Conservation (phyloP, 2,329 filamentous ascomycete genomes). For the Diaporthe amygdali region DNA sequence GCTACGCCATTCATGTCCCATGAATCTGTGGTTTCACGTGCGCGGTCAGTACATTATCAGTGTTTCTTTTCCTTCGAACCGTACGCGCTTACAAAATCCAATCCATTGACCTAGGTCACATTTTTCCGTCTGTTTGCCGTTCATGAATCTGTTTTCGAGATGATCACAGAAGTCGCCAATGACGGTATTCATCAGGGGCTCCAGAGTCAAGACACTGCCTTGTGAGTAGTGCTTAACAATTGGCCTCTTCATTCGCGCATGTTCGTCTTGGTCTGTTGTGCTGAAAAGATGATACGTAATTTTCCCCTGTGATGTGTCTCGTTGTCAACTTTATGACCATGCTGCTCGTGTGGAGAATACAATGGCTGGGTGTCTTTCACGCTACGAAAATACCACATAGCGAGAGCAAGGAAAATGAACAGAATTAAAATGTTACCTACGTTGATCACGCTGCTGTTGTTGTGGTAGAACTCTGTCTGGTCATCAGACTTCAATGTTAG, state of each 20-base stretch:
- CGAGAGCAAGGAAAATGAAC: too few species aligned
- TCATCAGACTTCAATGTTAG: accelerated
- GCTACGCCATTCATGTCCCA: not conserved
- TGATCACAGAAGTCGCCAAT: not conserved
- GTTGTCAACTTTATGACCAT: not conserved
- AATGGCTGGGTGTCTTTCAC: too few species aligned
- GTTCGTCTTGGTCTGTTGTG: not conserved
- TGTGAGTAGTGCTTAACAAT: not conserved
- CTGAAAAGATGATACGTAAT: not conserved
- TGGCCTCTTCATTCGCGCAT: not conserved
- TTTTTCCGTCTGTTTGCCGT: not conserved
- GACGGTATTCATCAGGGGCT: not conserved
- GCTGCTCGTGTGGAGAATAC: too few species aligned
- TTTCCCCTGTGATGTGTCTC: not conserved
- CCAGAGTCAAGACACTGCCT: not conserved
- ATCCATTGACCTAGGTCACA: constrained; percentile 12
- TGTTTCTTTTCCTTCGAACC: too few species aligned
- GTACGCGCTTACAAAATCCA: not conserved
- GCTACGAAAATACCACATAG: too few species aligned
- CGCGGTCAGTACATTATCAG: not conserved
- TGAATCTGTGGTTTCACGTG: not conserved
- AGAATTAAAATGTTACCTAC: not conserved
- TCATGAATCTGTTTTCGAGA: not conserved
- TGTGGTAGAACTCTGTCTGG: not conserved
- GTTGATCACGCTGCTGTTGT: not conserved